Evolutionary conservation across 2,329 filamentous ascomycete genomes (phyloP).

Genomic region (Corynespora cassiicola): DNA sequence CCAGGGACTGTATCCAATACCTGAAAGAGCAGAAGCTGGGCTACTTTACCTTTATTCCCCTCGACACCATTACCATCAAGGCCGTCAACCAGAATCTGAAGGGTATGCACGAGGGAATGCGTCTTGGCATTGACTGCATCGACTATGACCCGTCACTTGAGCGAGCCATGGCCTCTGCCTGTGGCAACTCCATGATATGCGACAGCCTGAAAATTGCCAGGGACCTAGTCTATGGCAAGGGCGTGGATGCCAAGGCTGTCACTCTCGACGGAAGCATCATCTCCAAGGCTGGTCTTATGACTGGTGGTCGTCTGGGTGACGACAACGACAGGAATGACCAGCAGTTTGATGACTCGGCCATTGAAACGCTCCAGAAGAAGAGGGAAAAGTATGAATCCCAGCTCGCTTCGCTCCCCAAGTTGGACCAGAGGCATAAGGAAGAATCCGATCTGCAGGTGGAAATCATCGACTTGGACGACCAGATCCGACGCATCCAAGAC

Average conservation of each 20-base stretch:
- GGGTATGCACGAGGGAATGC: slow-evolving; percentile 80
- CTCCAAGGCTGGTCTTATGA: slow-evolving; percentile 96
- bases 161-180: slow-evolving; percentile 92
- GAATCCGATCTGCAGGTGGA: slow-evolving; percentile 85
- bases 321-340: slow-evolving; percentile 74
- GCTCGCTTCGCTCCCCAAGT: slow-evolving; percentile 79
- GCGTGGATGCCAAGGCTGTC: slow-evolving; percentile 90
- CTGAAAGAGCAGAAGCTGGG: slow-evolving; percentile 87
- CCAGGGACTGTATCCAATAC: slow-evolving; percentile 91
- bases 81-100: slow-evolving; percentile 89
- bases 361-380: slow-evolving; percentile 81
- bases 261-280: slow-evolving; percentile 96
- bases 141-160: slow-evolving; percentile 90
- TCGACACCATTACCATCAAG: slow-evolving; percentile 97
- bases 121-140: slow-evolving; percentile 93
- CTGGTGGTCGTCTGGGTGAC: slow-evolving; percentile 80
- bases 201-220: slow-evolving; percentile 87
- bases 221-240: slow-evolving; percentile 83
- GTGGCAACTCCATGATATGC: slow-evolving; percentile 92
- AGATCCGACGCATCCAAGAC: slow-evolving; percentile 72
- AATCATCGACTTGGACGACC: slow-evolving; percentile 78
- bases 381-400: slow-evolving; percentile 79
- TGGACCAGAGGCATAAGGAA: slow-evolving; percentile 74
- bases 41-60: slow-evolving; percentile 91
- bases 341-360: slow-evolving; percentile 87